Evolutionary conservation across 164 flowering plant genomes (phyloP).

Genomic region (Annona squamosa): DNA sequence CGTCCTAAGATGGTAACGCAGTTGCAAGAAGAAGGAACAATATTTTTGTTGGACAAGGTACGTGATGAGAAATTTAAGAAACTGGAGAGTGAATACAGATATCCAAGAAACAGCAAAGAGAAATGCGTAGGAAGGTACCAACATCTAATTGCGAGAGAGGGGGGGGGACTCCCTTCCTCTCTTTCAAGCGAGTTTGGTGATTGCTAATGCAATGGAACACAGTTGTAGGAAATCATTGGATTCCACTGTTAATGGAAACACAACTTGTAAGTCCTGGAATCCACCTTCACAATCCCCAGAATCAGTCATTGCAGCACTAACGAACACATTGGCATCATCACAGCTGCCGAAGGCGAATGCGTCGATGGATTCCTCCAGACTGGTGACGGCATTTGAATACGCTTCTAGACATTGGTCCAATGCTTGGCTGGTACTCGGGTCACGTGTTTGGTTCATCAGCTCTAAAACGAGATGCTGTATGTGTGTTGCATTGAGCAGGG

Average conservation of each 20-base stretch:
- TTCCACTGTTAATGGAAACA: conserved; percentile 30
- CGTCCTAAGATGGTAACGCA: too few species aligned
- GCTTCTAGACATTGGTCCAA: conserved; percentile 31
- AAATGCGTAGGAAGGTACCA: too few species aligned
- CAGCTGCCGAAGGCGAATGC: conserved; percentile 17
- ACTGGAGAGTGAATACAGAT: too few species aligned
- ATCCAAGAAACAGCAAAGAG: too few species aligned
- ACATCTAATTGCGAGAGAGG: neutral
- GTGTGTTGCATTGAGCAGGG: conserved; percentile 27
- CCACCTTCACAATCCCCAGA: conserved; percentile 29
- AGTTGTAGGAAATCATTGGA: conserved; percentile 27
- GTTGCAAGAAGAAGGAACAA: too few species aligned
- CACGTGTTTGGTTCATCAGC: conserved; percentile 2
- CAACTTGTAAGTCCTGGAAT: conserved; percentile 16
- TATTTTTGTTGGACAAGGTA: too few species aligned
- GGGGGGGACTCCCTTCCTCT: neutral
- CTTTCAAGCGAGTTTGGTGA: neutral
- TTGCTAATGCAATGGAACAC: conserved; percentile 32
- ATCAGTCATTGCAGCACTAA: conserved; percentile 32
- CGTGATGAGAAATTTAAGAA: too few species aligned
- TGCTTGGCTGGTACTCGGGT: conserved; percentile 8
- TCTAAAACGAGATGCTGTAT: conserved; percentile 12
- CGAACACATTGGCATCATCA: conserved; percentile 14
- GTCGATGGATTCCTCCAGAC: conserved; percentile 14
- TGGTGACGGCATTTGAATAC: conserved; percentile 21